phyloP scores from a whole-genome alignment of 768 basidiomycete genomes.

The Nevesoporus exiguus region DNA sequence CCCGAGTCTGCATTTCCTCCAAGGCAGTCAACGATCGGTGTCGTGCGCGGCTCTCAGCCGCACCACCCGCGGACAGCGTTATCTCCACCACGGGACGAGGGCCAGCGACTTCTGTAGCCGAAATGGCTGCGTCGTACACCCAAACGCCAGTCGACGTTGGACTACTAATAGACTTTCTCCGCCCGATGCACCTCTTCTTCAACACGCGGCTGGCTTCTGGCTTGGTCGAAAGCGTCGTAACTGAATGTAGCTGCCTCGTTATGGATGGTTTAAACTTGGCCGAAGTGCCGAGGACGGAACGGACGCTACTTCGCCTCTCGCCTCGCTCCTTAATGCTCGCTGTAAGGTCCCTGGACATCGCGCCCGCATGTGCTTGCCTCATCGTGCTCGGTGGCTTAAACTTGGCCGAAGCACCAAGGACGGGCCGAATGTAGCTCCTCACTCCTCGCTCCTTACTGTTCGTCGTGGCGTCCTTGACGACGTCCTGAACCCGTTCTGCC shows the following conservation, averaged over 20 bases:
- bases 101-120: constrained; percentile 37
- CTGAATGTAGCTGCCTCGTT: neutral
- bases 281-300: neutral
- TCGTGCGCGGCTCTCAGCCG: constrained; percentile 15
- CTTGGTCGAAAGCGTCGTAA: neutral
- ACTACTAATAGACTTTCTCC: constrained; percentile 44
- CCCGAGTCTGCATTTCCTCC: constrained; percentile 13
- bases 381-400: neutral
- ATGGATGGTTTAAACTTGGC: neutral
- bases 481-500: constrained; percentile 33
- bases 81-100: constrained; percentile 20
- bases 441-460: neutral
- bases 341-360: constrained; percentile 6
- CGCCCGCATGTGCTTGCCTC: neutral
- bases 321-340: neutral
- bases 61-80: constrained; percentile 10
- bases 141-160: constrained; percentile 35
- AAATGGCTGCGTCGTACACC: constrained; percentile 51
- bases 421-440: neutral
- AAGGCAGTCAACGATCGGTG: constrained; percentile 20
- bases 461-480: constrained; percentile 2
- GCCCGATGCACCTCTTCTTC: constrained; percentile 56
- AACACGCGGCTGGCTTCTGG: constrained; percentile 33
- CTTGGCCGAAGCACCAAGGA: neutral
- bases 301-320: neutral